These are phyloP conservation scores for Ambrosia trifida DNA, from an alignment of 129 eudicot species.

Conservation along the genomic window DNA sequence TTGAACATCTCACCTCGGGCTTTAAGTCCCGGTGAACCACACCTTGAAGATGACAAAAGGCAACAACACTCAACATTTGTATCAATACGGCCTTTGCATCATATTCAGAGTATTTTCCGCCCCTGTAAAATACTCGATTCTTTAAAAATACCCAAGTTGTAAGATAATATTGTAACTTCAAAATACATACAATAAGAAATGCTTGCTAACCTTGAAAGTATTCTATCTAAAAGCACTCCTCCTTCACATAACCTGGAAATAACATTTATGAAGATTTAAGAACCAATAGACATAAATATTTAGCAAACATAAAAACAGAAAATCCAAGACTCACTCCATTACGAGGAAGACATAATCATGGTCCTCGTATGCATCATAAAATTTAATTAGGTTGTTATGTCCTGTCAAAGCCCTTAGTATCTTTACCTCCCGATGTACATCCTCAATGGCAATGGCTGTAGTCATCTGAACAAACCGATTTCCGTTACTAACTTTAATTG, in stretches of 20 bases:
- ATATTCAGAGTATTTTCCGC: conserved; percentile 35
- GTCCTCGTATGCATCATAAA: conserved; percentile 40
- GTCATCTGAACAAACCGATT: conserved; percentile 29
- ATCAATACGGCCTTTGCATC: conserved; percentile 37
- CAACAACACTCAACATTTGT: conserved; percentile 38
- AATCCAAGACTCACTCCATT: conserved; percentile 34
- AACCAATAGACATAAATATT: background rate
- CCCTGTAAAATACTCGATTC: conserved; percentile 12
- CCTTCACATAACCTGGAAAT: conserved; percentile 41
- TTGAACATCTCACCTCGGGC: conserved; percentile 35
- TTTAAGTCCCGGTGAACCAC: conserved; percentile 46
- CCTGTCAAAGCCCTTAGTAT: conserved; percentile 36
- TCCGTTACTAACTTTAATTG: background rate
- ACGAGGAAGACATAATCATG: conserved; percentile 38
- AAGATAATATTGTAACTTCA: background rate
- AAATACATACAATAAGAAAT: background rate
- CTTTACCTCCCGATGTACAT: conserved; percentile 40
- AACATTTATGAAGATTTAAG: background rate
- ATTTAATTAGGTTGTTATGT: conserved; percentile 30
- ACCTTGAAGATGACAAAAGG: conserved; percentile 45
- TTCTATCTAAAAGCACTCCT: conserved; percentile 45
- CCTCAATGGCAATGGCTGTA: conserved; percentile 42
- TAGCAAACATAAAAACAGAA: background rate
- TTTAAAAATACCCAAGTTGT: background rate
- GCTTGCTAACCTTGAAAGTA: conserved; percentile 28